Base-by-base conservation (phyloP, 1,284 basidiomycete species). In the Coriolopsis trogii region DNA sequence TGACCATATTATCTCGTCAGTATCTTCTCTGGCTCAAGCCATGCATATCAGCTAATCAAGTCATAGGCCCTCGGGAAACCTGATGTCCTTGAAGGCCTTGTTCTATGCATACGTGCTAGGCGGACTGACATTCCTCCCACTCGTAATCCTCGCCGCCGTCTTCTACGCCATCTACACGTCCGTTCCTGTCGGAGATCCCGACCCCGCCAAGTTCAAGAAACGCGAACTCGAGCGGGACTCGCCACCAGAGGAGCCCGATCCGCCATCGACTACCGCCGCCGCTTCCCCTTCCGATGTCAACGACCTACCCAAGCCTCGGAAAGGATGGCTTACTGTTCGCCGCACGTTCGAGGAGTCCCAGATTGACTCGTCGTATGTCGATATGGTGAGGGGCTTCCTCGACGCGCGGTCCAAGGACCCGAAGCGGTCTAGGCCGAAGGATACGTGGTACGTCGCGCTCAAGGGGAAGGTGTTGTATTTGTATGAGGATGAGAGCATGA, bases 381-480 rank as follows among this genome's bases (percentile, higher is more conserved):
- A 78, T 18, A 71, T 89, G 62, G 80, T 90, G 66, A 80, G 81
- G 48, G 84, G 83, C n/a, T 85, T 88, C 67, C 71, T 89, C 51
- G 86, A 91, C 62, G 74, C 87, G 21, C 78, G 87, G 50, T 86
- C 87, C 46, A 88, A 88, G 66, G 89, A 92, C 68, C 85, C 89
- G 10, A 89, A 87, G 60, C 79, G 80, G 34, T 83, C 87, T 6
- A 78, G 87, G 31, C 91, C 92, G 15, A 91, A 90, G 70, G 93
- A 96, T 68, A 87, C 81, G 78, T 96, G 90, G 84, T 95, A 87
- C 69, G 87, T 87, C 47, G 89, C 87, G 3, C 79, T 97, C 65
- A 96, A 95, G 77, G 91, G 91, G 38, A 87, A 83, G 61, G 86
- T 95, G 29, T 75, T 98, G 20, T 97, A 93, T 69, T 74, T 98